Evolutionary conservation across 139 green algal species (phyloP), one percentile per base, ranked within the genome.

Genomic region (Picochlorum sp.): DNA sequence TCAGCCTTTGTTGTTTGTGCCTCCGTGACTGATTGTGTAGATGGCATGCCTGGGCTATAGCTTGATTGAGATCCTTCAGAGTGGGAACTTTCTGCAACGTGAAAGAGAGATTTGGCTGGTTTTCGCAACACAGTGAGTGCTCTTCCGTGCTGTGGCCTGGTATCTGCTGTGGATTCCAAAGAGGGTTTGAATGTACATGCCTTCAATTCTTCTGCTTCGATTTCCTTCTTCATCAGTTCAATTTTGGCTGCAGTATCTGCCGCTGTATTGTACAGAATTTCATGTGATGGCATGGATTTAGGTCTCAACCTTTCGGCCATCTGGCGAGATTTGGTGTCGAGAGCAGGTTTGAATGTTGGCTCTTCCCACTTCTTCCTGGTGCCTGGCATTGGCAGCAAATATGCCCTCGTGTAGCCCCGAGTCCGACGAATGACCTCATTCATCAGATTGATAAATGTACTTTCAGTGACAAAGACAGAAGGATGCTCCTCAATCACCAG

Each of bases 301-400:
- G 52, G 83, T 78, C 28, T 80, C 50, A 61, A 71, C 34, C 71
- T 66, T 58, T 45, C 69, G 34, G 84, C 82, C 61, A 90, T 61
- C 44, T 66, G 45, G 51, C 79, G 72, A 21, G 74, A 85, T 45
- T 66, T 68, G 18, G 62, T 30, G 63, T 85, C 78, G 52, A 90
- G 84, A 49, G 55, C 52, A 13, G 84, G 84, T 45, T 67, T 66
- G 78, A 87, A 90, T 21, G 67, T 81, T 54, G 79, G 74, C 34
- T 74, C 55, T 21, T 71, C 65, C 57, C 74, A 74, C 79, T 84
- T 87, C 57, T 62, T 68, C 32, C 71, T 65, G 13, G 15, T 34
- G 4, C 67, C 57, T 6, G 79, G 75, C 38, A 73, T 75, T 23
- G 83, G 83, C 58, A 86, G 71, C 59, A 90, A 76, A 72, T 91